Base-by-base conservation (phyloP, 176 grass and related monocot species). In the Tuctoria greenei region DNA sequence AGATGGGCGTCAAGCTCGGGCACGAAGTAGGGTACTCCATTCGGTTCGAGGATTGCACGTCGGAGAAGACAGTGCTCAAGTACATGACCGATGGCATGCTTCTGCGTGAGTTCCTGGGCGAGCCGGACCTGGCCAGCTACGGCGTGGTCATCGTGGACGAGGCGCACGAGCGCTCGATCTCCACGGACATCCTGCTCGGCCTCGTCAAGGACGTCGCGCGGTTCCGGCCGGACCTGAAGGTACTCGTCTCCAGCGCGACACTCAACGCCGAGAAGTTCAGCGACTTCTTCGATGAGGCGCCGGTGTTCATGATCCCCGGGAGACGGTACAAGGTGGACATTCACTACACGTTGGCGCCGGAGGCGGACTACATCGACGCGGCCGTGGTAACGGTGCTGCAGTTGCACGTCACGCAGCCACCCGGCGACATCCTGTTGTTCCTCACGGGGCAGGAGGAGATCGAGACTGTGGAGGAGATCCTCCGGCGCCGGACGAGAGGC, bases 371-470 rank as follows among this genome's bases (percentile, higher is more conserved):
- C 74, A 49, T 93, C 8, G 84, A 87, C 62, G 87, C 87, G 14
- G 77, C 77, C 8, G 61, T 79, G 7, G 40, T 24, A 8, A 90
- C 91, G 17, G 78, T 90, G 31, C 72, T 93, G 59, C 77, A 87
- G 82, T 76, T 93, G 61, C 81, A 90, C 74, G 73, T 85, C 47
- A 79, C 14, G 15, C 46, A 93, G 78, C 57, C 77, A 12, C 47
- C 47, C 17, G 80, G 86, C 7, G 83, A 86, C 73, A 93, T 93
- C 35, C 83, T 89, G 58, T 46, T 90, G 57, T 93, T 93, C 45
- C 85, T 93, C 46, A 93, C 88, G 6, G 88, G 88, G 11, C 81
- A 90, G 52, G 85, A 93, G 66, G 91, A 93, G 85, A 93, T 93
- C 59, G 91, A 93, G 73, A 81, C 75, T 50, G 84, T 86, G 56